Evolutionary conservation across 1,139 yeast species (phyloP).

Genomic region (Scheffersomyces illinoinensis): DNA sequence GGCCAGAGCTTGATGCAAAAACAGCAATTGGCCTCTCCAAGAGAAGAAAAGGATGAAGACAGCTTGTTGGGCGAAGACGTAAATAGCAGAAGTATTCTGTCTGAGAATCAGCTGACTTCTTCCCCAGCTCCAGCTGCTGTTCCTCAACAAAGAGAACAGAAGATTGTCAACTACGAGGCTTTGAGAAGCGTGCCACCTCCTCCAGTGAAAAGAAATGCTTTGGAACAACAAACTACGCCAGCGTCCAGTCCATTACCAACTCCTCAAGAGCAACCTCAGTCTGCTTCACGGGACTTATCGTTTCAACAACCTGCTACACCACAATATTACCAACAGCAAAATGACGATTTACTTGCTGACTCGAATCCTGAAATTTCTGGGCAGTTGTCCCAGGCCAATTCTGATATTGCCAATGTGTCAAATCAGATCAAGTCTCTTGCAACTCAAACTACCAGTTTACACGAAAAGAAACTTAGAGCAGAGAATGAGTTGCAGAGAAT

Average conservation of each 20-base stretch:
- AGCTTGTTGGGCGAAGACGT: slow-evolving; percentile 31
- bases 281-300: not conserved
- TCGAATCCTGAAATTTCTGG: slow-evolving; percentile 56
- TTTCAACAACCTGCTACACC: slow-evolving; percentile 1
- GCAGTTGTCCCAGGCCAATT: slow-evolving; percentile 73
- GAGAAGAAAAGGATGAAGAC: slow-evolving; percentile 22
- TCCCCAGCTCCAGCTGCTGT: slow-evolving; percentile 8
- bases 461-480: slow-evolving; percentile 71
- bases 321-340: slow-evolving; percentile 12
- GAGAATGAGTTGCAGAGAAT: slow-evolving; percentile 73
- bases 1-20: slow-evolving; percentile 58
- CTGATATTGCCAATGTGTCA: slow-evolving; percentile 84
- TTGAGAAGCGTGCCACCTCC: slow-evolving; percentile 52
- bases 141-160: slow-evolving; percentile 12
- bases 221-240: slow-evolving; percentile 7
- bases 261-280: slow-evolving; percentile 4
- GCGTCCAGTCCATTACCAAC: slow-evolving; percentile 1
- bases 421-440: slow-evolving; percentile 82
- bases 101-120: slow-evolving; percentile 7
- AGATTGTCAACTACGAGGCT: slow-evolving; percentile 45
- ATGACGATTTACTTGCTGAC: slow-evolving; percentile 58
- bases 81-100: not conserved
- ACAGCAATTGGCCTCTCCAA: slow-evolving; percentile 22
- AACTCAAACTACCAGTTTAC: slow-evolving; percentile 68
- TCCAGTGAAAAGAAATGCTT: slow-evolving; percentile 22